Percentiles rank a stretch among this genome's conserved stretches.
phyloP scores from a whole-genome alignment of 306 rosid species.

The Lathyrus tuberosus region DNA sequence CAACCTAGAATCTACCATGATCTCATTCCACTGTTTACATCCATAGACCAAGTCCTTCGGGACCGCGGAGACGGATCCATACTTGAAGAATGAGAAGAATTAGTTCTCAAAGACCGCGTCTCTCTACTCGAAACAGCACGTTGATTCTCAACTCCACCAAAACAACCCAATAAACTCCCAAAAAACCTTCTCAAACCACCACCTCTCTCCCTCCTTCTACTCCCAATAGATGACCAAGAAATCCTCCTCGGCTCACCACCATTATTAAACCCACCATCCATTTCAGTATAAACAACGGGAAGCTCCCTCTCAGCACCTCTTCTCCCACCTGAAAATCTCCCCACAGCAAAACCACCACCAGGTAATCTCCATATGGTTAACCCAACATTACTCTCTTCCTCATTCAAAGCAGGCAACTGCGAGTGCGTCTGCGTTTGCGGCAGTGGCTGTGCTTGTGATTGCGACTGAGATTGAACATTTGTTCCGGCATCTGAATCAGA shows the following conservation, averaged over 20 bases:
- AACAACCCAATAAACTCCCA: slow-evolving; percentile 60
- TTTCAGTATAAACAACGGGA: slow-evolving; percentile 79
- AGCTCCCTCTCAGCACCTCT: slow-evolving; percentile 73
- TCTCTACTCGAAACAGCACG: slow-evolving; percentile 30
- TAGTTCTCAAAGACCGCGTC: slow-evolving; percentile 29
- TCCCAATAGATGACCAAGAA: slow-evolving; percentile 61
- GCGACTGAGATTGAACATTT: background rate
- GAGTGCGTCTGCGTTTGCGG: background rate
- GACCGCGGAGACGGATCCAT: slow-evolving; percentile 39
- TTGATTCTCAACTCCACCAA: slow-evolving; percentile 37
- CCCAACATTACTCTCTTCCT: slow-evolving; percentile 65
- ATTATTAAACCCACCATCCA: slow-evolving; percentile 73
- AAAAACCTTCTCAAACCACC: slow-evolving; percentile 51
- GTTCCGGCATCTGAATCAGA: slow-evolving; percentile 18
- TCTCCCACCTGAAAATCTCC: slow-evolving; percentile 70
- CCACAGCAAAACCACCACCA: slow-evolving; percentile 88
- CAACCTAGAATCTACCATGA: slow-evolving; percentile 42
- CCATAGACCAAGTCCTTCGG: slow-evolving; percentile 84
- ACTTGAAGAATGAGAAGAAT: slow-evolving; percentile 34
- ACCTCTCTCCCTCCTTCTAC: slow-evolving; percentile 57
- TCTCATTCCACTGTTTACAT: slow-evolving; percentile 61
- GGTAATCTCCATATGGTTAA: slow-evolving; percentile 91
- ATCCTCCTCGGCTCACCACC: slow-evolving; percentile 70
- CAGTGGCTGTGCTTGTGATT: background rate
- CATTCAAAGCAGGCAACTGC: slow-evolving; percentile 28